Percentiles rank a stretch among this genome's conserved stretches.
Conservation (phyloP, 129 eudicot species). For the Helianthus tuberosus region DNA sequence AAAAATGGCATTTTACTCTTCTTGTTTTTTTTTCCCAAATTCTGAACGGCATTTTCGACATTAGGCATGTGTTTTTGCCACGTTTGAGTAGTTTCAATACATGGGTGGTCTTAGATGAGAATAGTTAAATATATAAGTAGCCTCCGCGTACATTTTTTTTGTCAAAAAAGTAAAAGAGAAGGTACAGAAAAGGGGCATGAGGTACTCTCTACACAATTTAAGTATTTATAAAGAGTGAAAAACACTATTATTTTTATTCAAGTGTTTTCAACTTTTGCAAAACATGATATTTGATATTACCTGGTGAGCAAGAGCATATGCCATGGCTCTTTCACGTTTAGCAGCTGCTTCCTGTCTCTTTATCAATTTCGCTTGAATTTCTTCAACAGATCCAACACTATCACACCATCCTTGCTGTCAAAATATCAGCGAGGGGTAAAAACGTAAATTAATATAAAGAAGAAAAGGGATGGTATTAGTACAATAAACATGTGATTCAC, state of each 20-base stretch:
- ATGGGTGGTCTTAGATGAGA: neutral
- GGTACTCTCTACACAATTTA: neutral
- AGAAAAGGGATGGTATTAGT: neutral
- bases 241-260: neutral
- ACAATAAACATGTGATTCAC: neutral
- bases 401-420: constrained; percentile 98
- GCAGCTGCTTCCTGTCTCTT: constrained; percentile 98
- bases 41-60: neutral
- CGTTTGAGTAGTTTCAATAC: neutral
- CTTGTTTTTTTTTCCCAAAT: neutral
- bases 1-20: neutral
- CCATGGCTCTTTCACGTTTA: constrained; percentile 99
- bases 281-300: constrained; percentile 34
- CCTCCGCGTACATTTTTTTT: constrained; percentile 4
- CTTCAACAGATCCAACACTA: constrained; percentile 90
- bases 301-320: constrained; percentile 98
- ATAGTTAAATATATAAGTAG: neutral
- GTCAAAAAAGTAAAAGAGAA: neutral
- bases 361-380: constrained; percentile 83
- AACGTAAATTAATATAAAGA: neutral
- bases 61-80: neutral
- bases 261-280: neutral
- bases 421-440: neutral
- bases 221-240: neutral
- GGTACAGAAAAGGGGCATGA: neutral